phyloP scores from a whole-genome alignment of 306 rosid species.

The Rosa lucieae region DNA sequence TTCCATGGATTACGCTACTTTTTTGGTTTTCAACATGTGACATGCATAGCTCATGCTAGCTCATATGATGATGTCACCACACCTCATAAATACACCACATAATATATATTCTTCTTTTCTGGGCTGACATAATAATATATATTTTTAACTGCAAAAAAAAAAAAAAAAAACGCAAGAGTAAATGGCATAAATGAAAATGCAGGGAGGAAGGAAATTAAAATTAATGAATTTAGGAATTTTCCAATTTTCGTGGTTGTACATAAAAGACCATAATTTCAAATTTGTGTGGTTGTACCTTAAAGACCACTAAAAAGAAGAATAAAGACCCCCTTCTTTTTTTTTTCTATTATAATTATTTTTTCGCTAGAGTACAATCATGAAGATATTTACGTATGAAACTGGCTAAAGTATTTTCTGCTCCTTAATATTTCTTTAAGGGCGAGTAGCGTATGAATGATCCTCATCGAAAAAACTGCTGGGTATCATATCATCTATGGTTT shows the following conservation, averaged over 20 bases:
- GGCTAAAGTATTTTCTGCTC: not conserved
- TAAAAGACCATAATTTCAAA: not conserved
- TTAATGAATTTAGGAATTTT: not conserved
- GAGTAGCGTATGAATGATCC: conserved; percentile 8
- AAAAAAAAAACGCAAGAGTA: not conserved
- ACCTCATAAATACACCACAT: not conserved
- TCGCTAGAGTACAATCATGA: conserved; percentile 4
- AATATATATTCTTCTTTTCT: not conserved
- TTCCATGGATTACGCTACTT: not conserved
- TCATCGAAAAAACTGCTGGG: not conserved
- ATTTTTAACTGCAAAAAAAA: not conserved
- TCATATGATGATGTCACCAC: conserved; percentile 11
- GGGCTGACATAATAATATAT: too few species aligned
- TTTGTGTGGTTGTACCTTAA: conserved; percentile 23
- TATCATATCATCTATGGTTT: not conserved
- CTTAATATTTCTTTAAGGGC: not conserved
- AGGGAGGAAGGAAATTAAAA: not conserved
- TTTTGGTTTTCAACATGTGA: not conserved
- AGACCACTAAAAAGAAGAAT: not conserved
- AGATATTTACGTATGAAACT: conserved; percentile 2
- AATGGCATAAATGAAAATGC: not conserved
- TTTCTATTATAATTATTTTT: not conserved
- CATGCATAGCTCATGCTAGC: not conserved
- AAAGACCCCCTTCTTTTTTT: not conserved
- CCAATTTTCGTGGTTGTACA: conserved; percentile 2